These are phyloP conservation scores for Cladosporium phlei DNA, from an alignment of 2,329 filamentous ascomycete species.

Conservation along the genomic window DNA sequence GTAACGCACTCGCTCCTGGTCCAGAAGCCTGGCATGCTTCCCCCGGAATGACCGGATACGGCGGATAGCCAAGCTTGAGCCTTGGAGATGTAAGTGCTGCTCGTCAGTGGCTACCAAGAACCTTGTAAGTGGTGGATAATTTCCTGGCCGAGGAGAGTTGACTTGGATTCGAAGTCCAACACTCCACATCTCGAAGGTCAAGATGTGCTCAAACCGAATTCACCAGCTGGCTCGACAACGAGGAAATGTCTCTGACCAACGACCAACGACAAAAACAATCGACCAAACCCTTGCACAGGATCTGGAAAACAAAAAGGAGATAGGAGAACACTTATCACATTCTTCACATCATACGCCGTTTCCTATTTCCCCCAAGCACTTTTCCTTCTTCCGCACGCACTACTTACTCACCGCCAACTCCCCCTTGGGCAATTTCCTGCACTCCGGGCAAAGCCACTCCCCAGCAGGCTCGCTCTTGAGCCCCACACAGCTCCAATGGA, in stretches of 20 bases:
- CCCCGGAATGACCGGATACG: too few species aligned
- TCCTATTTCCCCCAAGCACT: background rate
- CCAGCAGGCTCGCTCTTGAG: slow-evolving; percentile 47
- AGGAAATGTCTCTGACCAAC: background rate
- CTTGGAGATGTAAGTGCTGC: too few species aligned
- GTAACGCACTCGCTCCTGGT: too few species aligned
- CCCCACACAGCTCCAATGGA: slow-evolving; percentile 66
- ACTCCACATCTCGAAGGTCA: too few species aligned
- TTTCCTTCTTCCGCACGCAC: too few species aligned
- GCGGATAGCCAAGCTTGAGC: too few species aligned
- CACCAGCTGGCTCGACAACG: background rate
- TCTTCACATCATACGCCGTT: slow-evolving; percentile 2
- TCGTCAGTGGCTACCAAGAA: too few species aligned
- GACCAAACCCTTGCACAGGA: background rate
- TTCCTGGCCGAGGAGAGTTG: too few species aligned
- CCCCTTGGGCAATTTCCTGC: slow-evolving; percentile 21
- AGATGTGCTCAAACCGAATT: too few species aligned
- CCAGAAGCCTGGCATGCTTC: too few species aligned
- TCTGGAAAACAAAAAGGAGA: background rate
- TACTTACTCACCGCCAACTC: slow-evolving; percentile 12
- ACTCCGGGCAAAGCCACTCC: slow-evolving; percentile 47
- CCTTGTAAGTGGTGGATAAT: too few species aligned
- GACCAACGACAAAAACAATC: background rate
- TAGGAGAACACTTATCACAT: background rate
- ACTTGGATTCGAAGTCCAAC: too few species aligned